Conservation (phyloP, 2,329 filamentous ascomycete genomes). For the Colletotrichum tropicale region DNA sequence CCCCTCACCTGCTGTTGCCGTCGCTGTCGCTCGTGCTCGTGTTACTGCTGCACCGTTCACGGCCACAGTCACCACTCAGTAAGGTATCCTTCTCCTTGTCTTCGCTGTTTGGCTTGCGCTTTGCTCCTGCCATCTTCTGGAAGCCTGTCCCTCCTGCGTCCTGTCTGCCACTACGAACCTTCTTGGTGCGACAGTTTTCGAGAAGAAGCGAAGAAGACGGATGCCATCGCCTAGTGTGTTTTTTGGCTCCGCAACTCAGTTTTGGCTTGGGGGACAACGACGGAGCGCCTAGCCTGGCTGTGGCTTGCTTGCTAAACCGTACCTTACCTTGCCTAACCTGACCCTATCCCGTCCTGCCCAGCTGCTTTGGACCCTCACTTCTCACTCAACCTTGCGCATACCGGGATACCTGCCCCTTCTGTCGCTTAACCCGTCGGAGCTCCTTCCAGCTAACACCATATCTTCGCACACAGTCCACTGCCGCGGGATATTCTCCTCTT, state of each 20-base stretch:
- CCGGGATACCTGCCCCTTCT: slow-evolving; percentile 15
- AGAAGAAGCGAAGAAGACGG: not conserved
- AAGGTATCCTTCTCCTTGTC: not conserved
- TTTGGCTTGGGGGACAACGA: not conserved
- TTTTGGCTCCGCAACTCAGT: not conserved
- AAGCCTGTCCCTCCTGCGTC: not conserved
- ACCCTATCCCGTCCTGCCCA: not conserved
- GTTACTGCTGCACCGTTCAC: not conserved
- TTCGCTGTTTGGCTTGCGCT: not conserved
- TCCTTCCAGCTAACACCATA: slow-evolving; percentile 12
- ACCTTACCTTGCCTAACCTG: not conserved
- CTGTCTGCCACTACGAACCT: not conserved
- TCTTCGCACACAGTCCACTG: not conserved
- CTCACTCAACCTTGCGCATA: slow-evolving; percentile 3
- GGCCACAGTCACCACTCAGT: not conserved
- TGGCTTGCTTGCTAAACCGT: not conserved
- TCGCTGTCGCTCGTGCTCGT: not conserved
- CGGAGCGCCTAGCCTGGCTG: not conserved
- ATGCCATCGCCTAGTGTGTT: not conserved
- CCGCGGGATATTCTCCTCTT: not conserved
- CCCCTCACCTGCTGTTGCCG: not conserved
- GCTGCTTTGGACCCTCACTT: slow-evolving; percentile 8
- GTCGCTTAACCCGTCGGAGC: slow-evolving; percentile 18
- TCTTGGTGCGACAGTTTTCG: not conserved
- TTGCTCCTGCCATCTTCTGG: not conserved